Evolutionary conservation across 2,329 filamentous ascomycete species (phyloP), one percentile per base, ranked within the genome.

Genomic region (Lasiodiplodia gonubiensis): DNA sequence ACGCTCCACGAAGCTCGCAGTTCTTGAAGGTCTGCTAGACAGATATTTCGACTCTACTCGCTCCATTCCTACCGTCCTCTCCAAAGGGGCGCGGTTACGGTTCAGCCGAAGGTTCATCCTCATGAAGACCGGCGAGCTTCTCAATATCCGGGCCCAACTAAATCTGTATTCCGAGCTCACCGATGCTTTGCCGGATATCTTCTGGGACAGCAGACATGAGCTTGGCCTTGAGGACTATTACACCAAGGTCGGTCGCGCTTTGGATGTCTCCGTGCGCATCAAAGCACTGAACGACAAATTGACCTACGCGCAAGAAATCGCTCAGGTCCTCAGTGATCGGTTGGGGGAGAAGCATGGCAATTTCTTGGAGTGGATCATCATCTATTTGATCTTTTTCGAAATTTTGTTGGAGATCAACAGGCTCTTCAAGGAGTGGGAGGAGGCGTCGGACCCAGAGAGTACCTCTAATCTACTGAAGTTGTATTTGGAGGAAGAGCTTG

Each of bases 81-180:
- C 92, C 2, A 85, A 86, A 71, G 90, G 89, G 65, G 87, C 84
- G 71, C 84, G 84, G 51, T 78, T 89, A 4, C 86, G 89, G 7
- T 64, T 75, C 25, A 88, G 86, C 23, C 86, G 93, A 64, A 85
- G 86, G 65, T 94, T 97, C 78, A 94, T 98, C 75, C 84, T 98
- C 30, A 90, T 92, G 71, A 97, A 97, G 80, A 98, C 95, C 0
- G 95, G 95, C 69, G 93, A 98, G 79, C 85, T 99, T 7, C 86
- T 98, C 21, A 91, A 90, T 74, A 88, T 98, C 63, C 90, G 95
- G 55, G 94, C 94, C 0, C 93, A 97, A 74, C 85, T 99, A 59
- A 99, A 99, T 76, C 90, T 98, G 72, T 98, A 98, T 82, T 97
- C 93, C 1, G 95, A 98, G 79, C 87, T 99, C 39, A 98, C 95